phyloP scores from a whole-genome alignment of 257 asterid species.

The Solanum acaule region DNA sequence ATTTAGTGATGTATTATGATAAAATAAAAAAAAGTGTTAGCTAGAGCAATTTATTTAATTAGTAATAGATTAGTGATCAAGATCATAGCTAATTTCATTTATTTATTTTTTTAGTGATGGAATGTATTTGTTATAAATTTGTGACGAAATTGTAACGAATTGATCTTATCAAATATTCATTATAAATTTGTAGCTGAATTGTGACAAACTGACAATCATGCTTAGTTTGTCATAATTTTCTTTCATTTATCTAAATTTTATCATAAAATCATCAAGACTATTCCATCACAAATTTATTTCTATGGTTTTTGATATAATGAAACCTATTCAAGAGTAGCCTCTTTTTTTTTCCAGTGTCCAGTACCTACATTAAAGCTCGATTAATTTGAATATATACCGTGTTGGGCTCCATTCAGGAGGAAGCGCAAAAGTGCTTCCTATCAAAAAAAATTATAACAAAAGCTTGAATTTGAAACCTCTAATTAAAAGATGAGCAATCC shows the following conservation, averaged over 20 bases:
- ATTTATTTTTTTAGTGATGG: not conserved
- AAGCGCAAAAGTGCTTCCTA: not conserved
- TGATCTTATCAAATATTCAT: not conserved
- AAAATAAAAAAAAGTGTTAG: not conserved
- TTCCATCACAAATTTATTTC: not conserved
- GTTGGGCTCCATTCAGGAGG: not conserved
- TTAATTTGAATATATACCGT: too few species aligned
- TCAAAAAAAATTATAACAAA: too few species aligned
- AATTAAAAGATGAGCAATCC: fast-evolving
- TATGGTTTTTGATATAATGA: not conserved
- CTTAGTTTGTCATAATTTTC: not conserved
- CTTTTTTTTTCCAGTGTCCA: not conserved
- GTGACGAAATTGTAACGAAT: not conserved
- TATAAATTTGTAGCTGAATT: not conserved
- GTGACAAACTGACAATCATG: not conserved
- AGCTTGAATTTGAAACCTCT: too few species aligned
- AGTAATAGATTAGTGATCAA: not conserved
- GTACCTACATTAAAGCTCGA: fast-evolving
- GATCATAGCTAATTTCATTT: not conserved
- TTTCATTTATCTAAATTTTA: not conserved
- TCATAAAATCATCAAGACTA: not conserved
- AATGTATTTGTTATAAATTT: not conserved
- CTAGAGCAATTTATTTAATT: not conserved
- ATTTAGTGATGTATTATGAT: not conserved
- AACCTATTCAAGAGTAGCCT: not conserved